These are phyloP conservation scores for Colletotrichum nymphaeae DNA, from an alignment of 2,329 filamentous ascomycete species.

Conservation along the genomic window DNA sequence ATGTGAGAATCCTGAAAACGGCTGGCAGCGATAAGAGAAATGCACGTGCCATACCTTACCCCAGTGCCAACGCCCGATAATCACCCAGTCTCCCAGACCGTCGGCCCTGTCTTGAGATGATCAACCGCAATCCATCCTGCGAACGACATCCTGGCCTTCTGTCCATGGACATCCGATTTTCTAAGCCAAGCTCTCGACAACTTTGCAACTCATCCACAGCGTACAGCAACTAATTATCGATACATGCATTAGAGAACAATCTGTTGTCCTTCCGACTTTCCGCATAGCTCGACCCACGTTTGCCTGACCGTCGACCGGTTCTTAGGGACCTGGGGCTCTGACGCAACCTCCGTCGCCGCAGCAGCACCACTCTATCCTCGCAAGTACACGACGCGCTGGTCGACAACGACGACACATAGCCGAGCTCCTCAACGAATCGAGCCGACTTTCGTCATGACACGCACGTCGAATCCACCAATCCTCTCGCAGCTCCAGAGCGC, in stretches of 20 bases:
- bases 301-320: conserved; percentile 27
- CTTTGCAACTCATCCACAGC: background rate
- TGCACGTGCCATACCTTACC: conserved; percentile 27
- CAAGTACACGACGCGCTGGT: conserved; percentile 25
- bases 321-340: conserved; percentile 31
- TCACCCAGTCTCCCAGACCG: background rate
- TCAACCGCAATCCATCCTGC: background rate
- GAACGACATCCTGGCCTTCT: conserved; percentile 8
- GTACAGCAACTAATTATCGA: background rate
- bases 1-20: conserved; percentile 35
- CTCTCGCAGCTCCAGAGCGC: conserved; percentile 68
- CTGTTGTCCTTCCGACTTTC: background rate
- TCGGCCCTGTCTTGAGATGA: conserved; percentile 1
- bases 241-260: background rate
- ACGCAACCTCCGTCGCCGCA: conserved; percentile 30
- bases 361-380: conserved; percentile 20
- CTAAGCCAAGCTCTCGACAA: background rate
- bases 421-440: conserved; percentile 5
- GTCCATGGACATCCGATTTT: background rate
- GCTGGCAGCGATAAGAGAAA: conserved; percentile 15
- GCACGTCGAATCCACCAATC: conserved; percentile 63
- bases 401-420: conserved; percentile 22
- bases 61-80: conserved; percentile 12
- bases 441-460: conserved; percentile 58
- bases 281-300: conserved; percentile 17